Conservation (phyloP, 257 asterid genomes). For the Jasminum sambac region DNA sequence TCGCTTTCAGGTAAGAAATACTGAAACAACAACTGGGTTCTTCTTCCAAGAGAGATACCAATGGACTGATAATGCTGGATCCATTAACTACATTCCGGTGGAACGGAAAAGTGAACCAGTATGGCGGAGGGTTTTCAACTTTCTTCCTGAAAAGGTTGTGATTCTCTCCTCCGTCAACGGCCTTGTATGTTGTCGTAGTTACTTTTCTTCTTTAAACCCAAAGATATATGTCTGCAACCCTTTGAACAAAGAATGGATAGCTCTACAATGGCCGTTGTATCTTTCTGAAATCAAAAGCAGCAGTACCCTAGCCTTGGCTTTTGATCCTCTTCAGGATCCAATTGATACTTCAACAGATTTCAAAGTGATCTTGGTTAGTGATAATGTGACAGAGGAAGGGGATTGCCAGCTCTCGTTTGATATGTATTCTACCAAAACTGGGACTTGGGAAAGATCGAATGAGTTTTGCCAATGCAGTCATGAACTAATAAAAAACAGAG, state of each 20-base stretch:
- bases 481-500: constrained; percentile 38
- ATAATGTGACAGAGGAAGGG: constrained; percentile 14
- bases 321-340: constrained; percentile 43
- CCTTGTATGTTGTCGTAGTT: constrained; percentile 60
- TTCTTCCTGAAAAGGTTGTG: constrained; percentile 58
- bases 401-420: constrained; percentile 37
- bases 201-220: constrained; percentile 37
- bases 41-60: constrained; percentile 57
- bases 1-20: constrained; percentile 33
- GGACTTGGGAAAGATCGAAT: constrained; percentile 45
- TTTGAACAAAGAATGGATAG: constrained; percentile 48
- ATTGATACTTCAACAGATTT: constrained; percentile 40
- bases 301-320: constrained; percentile 46
- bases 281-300: constrained; percentile 27
- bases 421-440: constrained; percentile 45
- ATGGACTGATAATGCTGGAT: constrained; percentile 35
- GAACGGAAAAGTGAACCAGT: constrained; percentile 18
- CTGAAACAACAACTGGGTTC: constrained; percentile 50
- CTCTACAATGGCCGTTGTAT: constrained; percentile 40
- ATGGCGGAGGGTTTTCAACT: constrained; percentile 33
- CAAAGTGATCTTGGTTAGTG: constrained; percentile 43
- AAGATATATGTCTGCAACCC: constrained; percentile 66
- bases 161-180: constrained; percentile 53
- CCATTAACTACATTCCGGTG: constrained; percentile 48
- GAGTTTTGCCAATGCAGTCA: constrained; percentile 38